These are phyloP conservation scores for Ceratocystis ficicola DNA, from an alignment of 2,329 filamentous ascomycete species.

Conservation along the genomic window DNA sequence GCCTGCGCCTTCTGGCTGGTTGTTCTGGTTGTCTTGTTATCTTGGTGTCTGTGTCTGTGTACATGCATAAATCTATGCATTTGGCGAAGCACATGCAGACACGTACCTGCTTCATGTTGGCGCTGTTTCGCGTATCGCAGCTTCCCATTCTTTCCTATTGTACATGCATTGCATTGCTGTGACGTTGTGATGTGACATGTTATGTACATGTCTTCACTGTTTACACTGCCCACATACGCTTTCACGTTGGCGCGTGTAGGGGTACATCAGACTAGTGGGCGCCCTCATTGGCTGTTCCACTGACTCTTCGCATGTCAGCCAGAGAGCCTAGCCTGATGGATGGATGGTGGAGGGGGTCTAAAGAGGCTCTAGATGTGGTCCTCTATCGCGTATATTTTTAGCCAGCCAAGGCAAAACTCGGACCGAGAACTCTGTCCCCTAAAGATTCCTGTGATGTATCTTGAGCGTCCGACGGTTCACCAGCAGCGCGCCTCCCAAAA, in stretches of 20 bases:
- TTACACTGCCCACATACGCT: not conserved
- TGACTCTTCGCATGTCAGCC: not conserved
- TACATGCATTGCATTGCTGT: not conserved
- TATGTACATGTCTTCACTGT: not conserved
- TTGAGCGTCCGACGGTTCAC: too few species aligned
- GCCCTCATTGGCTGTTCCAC: not conserved
- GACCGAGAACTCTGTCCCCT: too few species aligned
- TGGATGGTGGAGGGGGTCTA: too few species aligned
- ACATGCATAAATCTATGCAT: conserved; percentile 1
- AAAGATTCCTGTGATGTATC: too few species aligned
- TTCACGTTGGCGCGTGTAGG: too few species aligned
- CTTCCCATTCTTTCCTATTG: not conserved
- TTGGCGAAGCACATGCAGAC: not conserved
- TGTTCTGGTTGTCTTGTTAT: not conserved
- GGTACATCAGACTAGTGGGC: too few species aligned
- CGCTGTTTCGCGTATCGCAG: not conserved
- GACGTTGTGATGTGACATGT: conserved; percentile 5
- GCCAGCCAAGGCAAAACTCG: too few species aligned
- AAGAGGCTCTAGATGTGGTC: too few species aligned
- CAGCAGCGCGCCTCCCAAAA: not conserved
- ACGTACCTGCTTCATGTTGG: conserved; percentile 8
- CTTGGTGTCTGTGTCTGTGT: not conserved
- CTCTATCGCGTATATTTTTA: too few species aligned
- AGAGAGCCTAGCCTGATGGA: too few species aligned
- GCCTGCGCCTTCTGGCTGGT: too few species aligned